Evolutionary conservation across 805 yeast genomes (phyloP), one percentile per base, ranked within the genome.

Genomic region (Phaffomyces opuntiae): DNA sequence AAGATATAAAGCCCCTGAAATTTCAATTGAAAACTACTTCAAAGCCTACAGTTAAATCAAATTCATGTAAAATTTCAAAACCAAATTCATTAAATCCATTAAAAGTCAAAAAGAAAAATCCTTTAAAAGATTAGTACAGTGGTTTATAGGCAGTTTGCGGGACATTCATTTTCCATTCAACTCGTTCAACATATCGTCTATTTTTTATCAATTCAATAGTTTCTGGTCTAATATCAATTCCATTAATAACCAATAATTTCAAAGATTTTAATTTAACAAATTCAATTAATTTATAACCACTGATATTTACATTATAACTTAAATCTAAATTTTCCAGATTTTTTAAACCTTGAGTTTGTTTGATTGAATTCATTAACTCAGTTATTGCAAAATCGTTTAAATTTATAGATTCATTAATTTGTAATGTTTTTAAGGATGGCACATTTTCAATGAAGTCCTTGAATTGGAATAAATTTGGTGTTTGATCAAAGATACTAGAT

Each of bases 281-380:
- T 1, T 54, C 60, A 24, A 58, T 27, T 7, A 59, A 29, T 26
- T 53, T 54, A 41, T 53, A 58, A 0, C 61, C 59, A 29, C 56
- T 51, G 7, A 55, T 31, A 1, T 43, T 45, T 9, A 44, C 39
- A 35, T 57, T 59, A 42, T 55, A 55, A 5, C 62, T 57, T 5
- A 59, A 35, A 38, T 59, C 62, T 29, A 59, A 33, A 3, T 46
- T 47, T 13, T 33, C 52, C 19, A 58, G 40, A 1, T 17, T 11
- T 5, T 16, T 25, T 24, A 49, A 40, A 0, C 47, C 43, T 13
- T 46, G 31, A 3, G 24, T 9, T 11, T 16, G 6, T 16, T 33
- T 44, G 2, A 58, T 42, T 1, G 56, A 50, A 4, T 38, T 16
- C 3, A 45, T 41, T 24, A 59, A 33, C 31, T 54, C 48, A 1